phyloP scores from a whole-genome alignment of 306 rosid genomes.

The Quercus rubra region DNA sequence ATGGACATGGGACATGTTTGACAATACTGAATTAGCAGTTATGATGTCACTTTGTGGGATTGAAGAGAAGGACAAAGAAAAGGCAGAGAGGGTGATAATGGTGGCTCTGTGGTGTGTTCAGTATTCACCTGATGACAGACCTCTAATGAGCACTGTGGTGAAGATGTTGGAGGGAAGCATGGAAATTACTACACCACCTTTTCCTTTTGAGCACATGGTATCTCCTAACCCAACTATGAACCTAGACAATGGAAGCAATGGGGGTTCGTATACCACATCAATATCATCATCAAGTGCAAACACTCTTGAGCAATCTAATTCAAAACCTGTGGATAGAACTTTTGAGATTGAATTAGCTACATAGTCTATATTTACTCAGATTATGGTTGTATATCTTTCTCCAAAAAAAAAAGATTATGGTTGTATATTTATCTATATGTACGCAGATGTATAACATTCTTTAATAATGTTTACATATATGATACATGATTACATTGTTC shows the following conservation, averaged over 20 bases:
- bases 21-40: constrained; percentile 28
- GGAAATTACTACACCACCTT: constrained; percentile 36
- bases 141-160: constrained; percentile 47
- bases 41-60: constrained; percentile 45
- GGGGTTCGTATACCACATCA: constrained; percentile 11
- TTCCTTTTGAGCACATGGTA: constrained; percentile 34
- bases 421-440: too few relatives aligned
- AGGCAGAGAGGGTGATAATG: constrained; percentile 35
- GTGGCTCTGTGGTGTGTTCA: constrained; percentile 56
- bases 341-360: constrained; percentile 29
- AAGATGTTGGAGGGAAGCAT: constrained; percentile 49
- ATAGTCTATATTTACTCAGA: not conserved
- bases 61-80: constrained; percentile 33
- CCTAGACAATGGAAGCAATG: constrained; percentile 5
- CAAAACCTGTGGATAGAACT: not conserved
- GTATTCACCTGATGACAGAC: constrained; percentile 37
- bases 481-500: too few relatives aligned
- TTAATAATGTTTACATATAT: too few relatives aligned
- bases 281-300: constrained; percentile 14
- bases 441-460: too few relatives aligned
- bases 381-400: not conserved
- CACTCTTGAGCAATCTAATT: not conserved
- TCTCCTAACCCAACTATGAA: constrained; percentile 11
- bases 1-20: constrained; percentile 50
- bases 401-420: not conserved